These are phyloP conservation scores for Leccinum subrobustum DNA, from an alignment of 1,284 basidiomycete genomes.

Conservation along the genomic window DNA sequence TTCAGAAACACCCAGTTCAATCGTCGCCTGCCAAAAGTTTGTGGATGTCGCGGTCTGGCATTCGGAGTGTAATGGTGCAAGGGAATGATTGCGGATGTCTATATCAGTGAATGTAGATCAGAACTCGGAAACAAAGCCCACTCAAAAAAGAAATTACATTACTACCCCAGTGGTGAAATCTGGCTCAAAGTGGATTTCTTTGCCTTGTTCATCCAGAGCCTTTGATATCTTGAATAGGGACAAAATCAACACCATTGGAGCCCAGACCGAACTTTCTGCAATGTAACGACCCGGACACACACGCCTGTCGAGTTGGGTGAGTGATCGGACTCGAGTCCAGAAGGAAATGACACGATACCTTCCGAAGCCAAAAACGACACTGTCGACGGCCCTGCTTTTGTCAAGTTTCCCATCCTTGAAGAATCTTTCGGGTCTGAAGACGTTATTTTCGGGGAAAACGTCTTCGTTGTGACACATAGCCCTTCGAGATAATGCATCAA, in stretches of 20 bases:
- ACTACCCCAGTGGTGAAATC: constrained; percentile 18
- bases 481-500: constrained; percentile 29
- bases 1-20: background rate
- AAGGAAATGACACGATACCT: constrained; percentile 18
- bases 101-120: constrained; percentile 4
- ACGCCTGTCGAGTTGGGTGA: constrained; percentile 7
- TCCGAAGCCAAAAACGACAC: constrained; percentile 45
- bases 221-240: constrained; percentile 22
- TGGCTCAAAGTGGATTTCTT: constrained; percentile 18
- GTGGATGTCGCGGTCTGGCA: background rate
- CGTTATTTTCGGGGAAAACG: constrained; percentile 39
- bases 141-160: background rate
- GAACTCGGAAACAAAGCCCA: background rate
- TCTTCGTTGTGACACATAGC: constrained; percentile 41
- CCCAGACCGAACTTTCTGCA: constrained; percentile 29
- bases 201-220: constrained; percentile 13
- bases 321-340: background rate
- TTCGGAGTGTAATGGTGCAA: constrained; percentile 16
- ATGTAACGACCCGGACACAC: constrained; percentile 29
- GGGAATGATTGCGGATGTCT: constrained; percentile 25
- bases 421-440: constrained; percentile 45
- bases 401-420: constrained; percentile 21
- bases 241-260: constrained; percentile 23
- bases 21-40: background rate
- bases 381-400: constrained; percentile 35